Evolutionary conservation across 1,284 basidiomycete species (phyloP), one percentile per base, ranked within the genome.

Genomic region (Calocybe gambosa): DNA sequence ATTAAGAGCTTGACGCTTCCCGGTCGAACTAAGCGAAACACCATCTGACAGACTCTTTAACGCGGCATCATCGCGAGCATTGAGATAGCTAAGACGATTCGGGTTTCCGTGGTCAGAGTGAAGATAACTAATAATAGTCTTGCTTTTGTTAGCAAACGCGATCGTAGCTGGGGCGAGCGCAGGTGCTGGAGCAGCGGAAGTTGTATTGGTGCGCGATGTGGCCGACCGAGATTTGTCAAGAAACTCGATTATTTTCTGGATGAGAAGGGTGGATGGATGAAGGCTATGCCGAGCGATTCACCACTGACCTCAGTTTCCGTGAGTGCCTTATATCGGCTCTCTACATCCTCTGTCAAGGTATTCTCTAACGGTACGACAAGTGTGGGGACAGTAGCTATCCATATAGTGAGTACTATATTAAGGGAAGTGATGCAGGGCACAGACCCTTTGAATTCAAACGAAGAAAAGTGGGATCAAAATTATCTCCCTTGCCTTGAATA

Each of bases 141-240:
- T 79, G 39, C 77, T 80, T 4, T 71, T 63, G 3, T 73, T 66
- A 50, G 72, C 68, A 57, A 83, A 82, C 6, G 83, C 84, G 49
- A 92, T 80, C 0, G 90, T 93, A 0, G 89, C 87, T 0, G 91
- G 90, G 1, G 85, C 73, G 9, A 94, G 69, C 0, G 80, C 71
- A 0, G 89, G 89, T 0, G 90, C 87, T 0, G 90, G 89, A 1
- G 80, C 78, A 13, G 67, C 61, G 0, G 81, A 86, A 1, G 81
- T 83, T 13, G 82, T 82, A 55, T 77, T 75, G 2, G 83, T 86
- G 46, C 73, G 78, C 25, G 82, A 85, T 35, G 71, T 64, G 15
- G 73, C 67, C 7, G 80, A 87, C 42, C 88, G 78, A 13, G 87
- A 88, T 58, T 83, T 85, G 68, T 93, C 91, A 35, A 94, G 69